Percentiles rank a stretch among this genome's conserved stretches.
Conservation (phyloP, 345 rosid species). For the Euphorbia tirucalli region DNA sequence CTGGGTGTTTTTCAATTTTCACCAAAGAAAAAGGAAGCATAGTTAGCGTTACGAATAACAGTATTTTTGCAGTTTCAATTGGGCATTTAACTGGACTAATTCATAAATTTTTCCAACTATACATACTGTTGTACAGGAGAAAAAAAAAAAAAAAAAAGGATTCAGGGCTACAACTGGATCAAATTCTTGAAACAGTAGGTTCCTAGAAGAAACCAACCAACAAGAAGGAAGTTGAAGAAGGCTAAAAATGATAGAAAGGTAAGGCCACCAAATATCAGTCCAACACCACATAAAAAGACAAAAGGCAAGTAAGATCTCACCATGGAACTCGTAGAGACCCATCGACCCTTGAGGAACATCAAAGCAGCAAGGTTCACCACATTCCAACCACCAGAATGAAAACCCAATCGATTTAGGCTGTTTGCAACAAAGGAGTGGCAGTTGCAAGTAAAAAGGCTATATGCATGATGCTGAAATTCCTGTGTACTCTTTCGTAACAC, state of each 20-base stretch:
- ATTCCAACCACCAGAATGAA: constrained; percentile 75
- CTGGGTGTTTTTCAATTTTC: background rate
- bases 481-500: constrained; percentile 64
- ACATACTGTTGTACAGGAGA: constrained; percentile 7
- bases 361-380: constrained; percentile 77
- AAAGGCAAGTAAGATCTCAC: constrained; percentile 58
- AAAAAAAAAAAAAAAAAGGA: background rate
- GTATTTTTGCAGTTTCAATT: background rate
- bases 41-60: background rate
- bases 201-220: constrained; percentile 77
- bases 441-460: constrained; percentile 88
- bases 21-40: background rate
- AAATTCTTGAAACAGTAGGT: constrained; percentile 69
- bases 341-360: constrained; percentile 64
- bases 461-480: constrained; percentile 78
- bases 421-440: constrained; percentile 96
- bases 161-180: constrained; percentile 55
- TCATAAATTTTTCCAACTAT: background rate
- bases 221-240: constrained; percentile 53
- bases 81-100: background rate
- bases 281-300: constrained; percentile 44
- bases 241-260: constrained; percentile 53
- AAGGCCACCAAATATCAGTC: constrained; percentile 59
- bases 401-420: constrained; percentile 75
- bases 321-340: constrained; percentile 66